A percentile compares a stretch with the other conserved stretches of the same genome.
These are phyloP conservation scores for Trypanosoma rangeli DNA, from an alignment of 208 protist species.

Conservation along the genomic window DNA sequence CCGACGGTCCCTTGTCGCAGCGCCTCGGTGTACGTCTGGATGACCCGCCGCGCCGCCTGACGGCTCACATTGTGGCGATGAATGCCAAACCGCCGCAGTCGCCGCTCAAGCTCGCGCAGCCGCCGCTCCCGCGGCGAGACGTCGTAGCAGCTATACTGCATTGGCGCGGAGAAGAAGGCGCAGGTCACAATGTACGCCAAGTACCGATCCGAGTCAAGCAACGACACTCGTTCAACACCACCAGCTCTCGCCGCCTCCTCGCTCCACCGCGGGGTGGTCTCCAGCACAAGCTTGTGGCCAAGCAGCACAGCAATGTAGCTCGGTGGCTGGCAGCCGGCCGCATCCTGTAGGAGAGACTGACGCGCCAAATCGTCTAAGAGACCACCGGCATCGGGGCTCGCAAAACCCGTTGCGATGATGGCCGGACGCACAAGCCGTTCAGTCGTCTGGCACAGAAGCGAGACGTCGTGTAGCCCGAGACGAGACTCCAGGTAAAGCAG, in stretches of 20 bases:
- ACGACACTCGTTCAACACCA: background rate
- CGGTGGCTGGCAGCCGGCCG: background rate
- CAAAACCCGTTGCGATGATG: slow-evolving; percentile 20
- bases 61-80: slow-evolving; percentile 19
- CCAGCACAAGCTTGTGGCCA: slow-evolving; percentile 21
- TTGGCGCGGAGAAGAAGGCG: slow-evolving; percentile 13
- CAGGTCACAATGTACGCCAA: slow-evolving; percentile 17
- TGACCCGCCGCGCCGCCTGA: background rate
- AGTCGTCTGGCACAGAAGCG: slow-evolving; percentile 14
- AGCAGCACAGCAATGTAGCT: slow-evolving; percentile 22
- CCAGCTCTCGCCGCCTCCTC: background rate
- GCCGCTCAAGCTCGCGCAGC: slow-evolving; percentile 5
- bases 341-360: slow-evolving; percentile 7
- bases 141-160: slow-evolving; percentile 10
- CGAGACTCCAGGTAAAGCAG: slow-evolving; percentile 15
- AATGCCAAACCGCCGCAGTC: slow-evolving; percentile 23
- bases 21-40: slow-evolving; percentile 8
- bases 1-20: background rate
- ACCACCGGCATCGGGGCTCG: background rate
- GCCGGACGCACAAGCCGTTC: slow-evolving; percentile 14
- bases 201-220: slow-evolving; percentile 21
- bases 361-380: slow-evolving; percentile 17
- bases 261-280: slow-evolving; percentile 17
- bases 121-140: background rate
- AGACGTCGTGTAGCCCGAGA: slow-evolving; percentile 7